Percentiles rank a stretch among this genome's conserved stretches.
Evolutionary conservation across 1,284 basidiomycete species (phyloP).

Genomic region (Blastosporella zonata): DNA sequence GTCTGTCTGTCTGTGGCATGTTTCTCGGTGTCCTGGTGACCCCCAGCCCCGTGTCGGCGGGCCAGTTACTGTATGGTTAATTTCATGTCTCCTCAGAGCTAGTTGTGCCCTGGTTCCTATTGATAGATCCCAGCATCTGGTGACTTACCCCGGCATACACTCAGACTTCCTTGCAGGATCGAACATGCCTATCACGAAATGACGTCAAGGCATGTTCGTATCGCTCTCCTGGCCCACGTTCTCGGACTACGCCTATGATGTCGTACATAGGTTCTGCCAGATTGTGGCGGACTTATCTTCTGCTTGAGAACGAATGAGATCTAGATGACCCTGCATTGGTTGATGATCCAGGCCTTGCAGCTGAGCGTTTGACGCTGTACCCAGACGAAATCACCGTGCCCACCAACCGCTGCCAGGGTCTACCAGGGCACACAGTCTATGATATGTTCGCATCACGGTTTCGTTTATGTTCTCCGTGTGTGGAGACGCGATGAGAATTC

Average conservation of each 20-base stretch:
- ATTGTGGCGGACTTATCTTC: neutral
- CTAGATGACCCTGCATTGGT: neutral
- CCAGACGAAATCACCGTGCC: neutral
- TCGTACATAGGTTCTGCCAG: neutral
- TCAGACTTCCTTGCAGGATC: neutral
- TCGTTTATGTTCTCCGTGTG: neutral
- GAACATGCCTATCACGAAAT: neutral
- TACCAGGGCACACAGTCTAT: slow-evolving; percentile 10
- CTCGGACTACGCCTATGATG: neutral
- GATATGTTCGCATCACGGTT: slow-evolving; percentile 6
- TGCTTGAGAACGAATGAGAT: neutral
- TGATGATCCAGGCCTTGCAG: neutral
- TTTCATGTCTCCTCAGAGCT: neutral
- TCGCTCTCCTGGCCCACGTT: neutral
- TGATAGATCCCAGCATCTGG: neutral
- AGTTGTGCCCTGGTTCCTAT: neutral
- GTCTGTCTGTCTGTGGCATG: neutral
- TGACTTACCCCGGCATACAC: neutral
- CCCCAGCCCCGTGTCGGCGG: neutral
- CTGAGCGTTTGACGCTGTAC: too few relatives aligned
- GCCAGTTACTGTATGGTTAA: too few relatives aligned
- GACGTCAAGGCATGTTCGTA: neutral
- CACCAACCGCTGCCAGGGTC: neutral
- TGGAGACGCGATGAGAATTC: neutral
- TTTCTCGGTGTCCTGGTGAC: neutral